Conservation (phyloP, 257 asterid species). For the Henckelia pumila region DNA sequence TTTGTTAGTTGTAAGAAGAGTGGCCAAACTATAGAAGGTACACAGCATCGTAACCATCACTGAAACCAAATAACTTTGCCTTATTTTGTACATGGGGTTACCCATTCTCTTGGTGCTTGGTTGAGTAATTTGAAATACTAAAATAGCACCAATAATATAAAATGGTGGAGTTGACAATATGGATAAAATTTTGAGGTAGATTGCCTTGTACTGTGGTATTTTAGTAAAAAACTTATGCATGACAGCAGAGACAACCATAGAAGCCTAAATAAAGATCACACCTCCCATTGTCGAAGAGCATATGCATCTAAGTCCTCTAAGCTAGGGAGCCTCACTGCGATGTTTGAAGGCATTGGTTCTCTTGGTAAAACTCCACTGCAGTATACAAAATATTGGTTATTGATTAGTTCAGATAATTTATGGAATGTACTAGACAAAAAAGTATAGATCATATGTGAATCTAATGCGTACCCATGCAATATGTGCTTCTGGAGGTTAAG, state of each 20-base stretch:
- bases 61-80: constrained; percentile 22
- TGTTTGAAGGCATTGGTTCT: constrained; percentile 83
- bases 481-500: constrained; percentile 79
- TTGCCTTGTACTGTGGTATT: constrained; percentile 1
- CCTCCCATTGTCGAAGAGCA: constrained; percentile 97
- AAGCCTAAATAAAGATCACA: constrained; percentile 32
- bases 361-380: constrained; percentile 92
- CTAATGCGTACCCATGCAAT: constrained; percentile 64
- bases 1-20: constrained; percentile 42
- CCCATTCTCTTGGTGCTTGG: constrained; percentile 17
- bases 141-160: background rate
- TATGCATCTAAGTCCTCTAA: constrained; percentile 83
- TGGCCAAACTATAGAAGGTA: constrained; percentile 32
- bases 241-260: constrained; percentile 21
- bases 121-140: background rate
- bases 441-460: constrained; percentile 15
- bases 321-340: constrained; percentile 85
- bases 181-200: constrained; percentile 12
- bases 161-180: background rate
- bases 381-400: constrained; percentile 29
- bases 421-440: constrained; percentile 9
- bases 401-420: constrained; percentile 8
- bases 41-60: constrained; percentile 32
- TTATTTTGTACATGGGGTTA: constrained; percentile 21
- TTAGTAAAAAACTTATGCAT: constrained; percentile 23